These are phyloP conservation scores for Candida insectalens DNA, from an alignment of 805 yeast species.

Conservation along the genomic window DNA sequence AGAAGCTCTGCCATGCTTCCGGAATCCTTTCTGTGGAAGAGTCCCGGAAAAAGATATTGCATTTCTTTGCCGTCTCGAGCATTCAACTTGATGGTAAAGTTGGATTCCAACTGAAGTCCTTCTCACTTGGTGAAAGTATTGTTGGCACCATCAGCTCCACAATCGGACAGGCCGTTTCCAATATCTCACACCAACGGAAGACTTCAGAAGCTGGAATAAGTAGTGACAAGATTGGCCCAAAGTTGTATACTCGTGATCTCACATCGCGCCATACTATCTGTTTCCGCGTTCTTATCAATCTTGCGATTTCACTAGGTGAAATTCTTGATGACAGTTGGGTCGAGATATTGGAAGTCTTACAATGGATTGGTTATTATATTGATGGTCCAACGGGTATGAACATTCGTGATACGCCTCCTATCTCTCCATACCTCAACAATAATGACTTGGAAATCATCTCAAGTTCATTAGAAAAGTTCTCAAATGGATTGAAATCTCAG, in stretches of 20 bases:
- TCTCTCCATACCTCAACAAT: slow-evolving; percentile 30
- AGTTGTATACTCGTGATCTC: slow-evolving; percentile 33
- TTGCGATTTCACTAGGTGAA: slow-evolving; percentile 78
- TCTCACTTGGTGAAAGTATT: slow-evolving; percentile 39
- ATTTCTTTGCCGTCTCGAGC: slow-evolving; percentile 35
- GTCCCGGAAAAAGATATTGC: slow-evolving; percentile 48
- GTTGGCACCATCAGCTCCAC: slow-evolving; percentile 42
- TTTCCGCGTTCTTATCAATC: slow-evolving; percentile 65
- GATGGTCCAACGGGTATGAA: slow-evolving; percentile 45
- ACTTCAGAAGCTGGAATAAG: not conserved
- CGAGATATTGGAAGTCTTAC: slow-evolving; percentile 50
- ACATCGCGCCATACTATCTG: slow-evolving; percentile 66
- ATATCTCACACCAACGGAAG: slow-evolving; percentile 8
- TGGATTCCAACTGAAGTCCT: slow-evolving; percentile 24
- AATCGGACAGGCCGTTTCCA: slow-evolving; percentile 27
- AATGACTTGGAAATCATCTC: slow-evolving; percentile 45
- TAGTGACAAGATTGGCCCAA: slow-evolving; percentile 4
- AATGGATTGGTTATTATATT: slow-evolving; percentile 69
- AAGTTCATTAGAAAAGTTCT: slow-evolving; percentile 45
- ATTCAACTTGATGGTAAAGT: slow-evolving; percentile 28
- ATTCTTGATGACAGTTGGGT: slow-evolving; percentile 62
- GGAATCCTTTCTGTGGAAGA: slow-evolving; percentile 57
- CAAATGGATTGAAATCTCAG: slow-evolving; percentile 52
- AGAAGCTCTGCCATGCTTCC: slow-evolving; percentile 71
- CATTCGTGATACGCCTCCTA: slow-evolving; percentile 32